phyloP scores from a whole-genome alignment of 352 stramenopile genomes.

The Phytophthora palmivora region DNA sequence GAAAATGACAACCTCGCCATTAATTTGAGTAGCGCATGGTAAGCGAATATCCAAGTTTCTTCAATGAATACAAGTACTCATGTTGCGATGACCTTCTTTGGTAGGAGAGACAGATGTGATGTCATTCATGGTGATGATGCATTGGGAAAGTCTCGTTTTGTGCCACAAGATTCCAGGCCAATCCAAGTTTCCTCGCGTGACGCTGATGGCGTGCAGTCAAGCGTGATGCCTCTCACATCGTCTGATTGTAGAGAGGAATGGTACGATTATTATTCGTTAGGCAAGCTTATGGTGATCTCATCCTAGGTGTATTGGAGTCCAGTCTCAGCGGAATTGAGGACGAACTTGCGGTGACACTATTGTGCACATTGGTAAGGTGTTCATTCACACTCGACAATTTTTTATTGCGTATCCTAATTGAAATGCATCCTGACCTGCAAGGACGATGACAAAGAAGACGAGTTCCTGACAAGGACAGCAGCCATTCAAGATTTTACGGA shows the following conservation, averaged over 20 bases:
- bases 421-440: conserved; percentile 11
- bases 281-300: background rate
- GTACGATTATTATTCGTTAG: conserved; percentile 20
- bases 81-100: background rate
- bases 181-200: background rate
- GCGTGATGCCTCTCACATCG: conserved; percentile 13
- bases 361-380: conserved; percentile 30
- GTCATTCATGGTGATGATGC: background rate
- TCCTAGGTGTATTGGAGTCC: background rate
- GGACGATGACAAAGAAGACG: conserved; percentile 41
- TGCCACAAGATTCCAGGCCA: background rate
- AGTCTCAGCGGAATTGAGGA: conserved; percentile 27
- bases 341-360: conserved; percentile 23
- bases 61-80: background rate
- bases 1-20: background rate
- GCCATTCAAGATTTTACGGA: conserved; percentile 37
- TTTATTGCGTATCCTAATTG: background rate
- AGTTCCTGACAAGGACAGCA: conserved; percentile 30
- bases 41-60: background rate
- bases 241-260: conserved; percentile 24
- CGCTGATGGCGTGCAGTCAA: background rate
- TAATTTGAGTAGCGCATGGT: background rate
- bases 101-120: background rate
- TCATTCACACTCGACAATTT: background rate
- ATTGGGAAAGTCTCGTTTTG: background rate